A percentile compares a stretch with the other conserved stretches of the same genome.
phyloP scores from a whole-genome alignment of 805 yeast genomes.

The Starmerella cellae region DNA sequence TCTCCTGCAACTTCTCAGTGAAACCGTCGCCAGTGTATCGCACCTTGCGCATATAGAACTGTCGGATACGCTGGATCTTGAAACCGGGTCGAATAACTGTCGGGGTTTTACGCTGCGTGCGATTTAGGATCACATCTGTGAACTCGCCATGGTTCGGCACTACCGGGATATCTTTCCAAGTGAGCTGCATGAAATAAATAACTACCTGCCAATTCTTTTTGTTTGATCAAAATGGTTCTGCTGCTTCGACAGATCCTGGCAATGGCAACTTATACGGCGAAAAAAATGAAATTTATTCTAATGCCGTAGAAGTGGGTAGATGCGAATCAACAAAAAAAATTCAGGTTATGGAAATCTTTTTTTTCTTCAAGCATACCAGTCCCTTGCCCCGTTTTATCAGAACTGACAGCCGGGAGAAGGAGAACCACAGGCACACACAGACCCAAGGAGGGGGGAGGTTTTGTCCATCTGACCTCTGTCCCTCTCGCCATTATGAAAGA shows the following conservation, averaged over 20 bases:
- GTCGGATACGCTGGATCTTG: constrained; percentile 88
- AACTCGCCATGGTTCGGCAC: constrained; percentile 86
- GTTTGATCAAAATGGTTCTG: no score
- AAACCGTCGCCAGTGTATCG: constrained; percentile 94
- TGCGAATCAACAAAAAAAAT: neutral
- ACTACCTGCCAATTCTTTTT: neutral
- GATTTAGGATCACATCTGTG: constrained; percentile 89
- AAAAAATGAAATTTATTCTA: no score
- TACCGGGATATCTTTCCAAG: constrained; percentile 97
- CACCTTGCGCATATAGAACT: constrained; percentile 97
- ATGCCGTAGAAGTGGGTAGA: no score
- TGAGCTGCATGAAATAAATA: constrained; percentile 58
- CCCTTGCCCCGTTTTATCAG: no score
- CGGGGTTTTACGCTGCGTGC: constrained; percentile 98
- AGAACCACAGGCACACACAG: no score
- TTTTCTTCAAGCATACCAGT: no score
- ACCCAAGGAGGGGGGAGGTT: no score
- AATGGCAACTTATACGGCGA: no score
- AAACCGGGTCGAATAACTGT: constrained; percentile 97
- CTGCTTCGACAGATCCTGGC: no score
- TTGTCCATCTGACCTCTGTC: no score
- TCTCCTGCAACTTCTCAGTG: constrained; percentile 76
- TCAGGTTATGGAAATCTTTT: constrained; percentile 1
- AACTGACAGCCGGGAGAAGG: no score
- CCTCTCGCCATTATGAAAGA: no score